phyloP scores from a whole-genome alignment of 257 asterid genomes.

The Capsicum rhomboideum region DNA sequence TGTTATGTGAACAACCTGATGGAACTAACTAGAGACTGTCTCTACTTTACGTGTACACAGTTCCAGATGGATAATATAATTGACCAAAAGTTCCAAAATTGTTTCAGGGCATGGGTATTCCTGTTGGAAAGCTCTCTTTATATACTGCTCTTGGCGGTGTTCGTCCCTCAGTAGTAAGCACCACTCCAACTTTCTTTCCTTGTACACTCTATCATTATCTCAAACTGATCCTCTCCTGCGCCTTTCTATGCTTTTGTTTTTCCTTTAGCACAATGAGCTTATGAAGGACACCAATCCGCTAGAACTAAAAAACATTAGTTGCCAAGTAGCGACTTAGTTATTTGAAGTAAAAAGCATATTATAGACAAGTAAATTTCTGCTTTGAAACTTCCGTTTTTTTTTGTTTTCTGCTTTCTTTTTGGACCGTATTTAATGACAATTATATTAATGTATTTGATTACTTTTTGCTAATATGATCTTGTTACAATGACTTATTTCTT shows the following conservation, averaged over 20 bases:
- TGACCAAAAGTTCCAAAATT: conserved; percentile 4
- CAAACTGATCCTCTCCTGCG: background rate
- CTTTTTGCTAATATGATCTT: background rate
- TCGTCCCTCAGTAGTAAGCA: conserved; percentile 87
- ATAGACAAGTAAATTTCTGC: background rate
- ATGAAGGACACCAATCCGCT: background rate
- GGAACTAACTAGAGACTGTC: background rate
- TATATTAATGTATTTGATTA: background rate
- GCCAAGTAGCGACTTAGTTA: background rate
- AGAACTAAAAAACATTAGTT: background rate
- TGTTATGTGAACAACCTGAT: background rate
- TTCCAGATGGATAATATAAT: background rate
- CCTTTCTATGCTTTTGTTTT: background rate
- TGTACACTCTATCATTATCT: background rate
- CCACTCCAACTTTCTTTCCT: conserved; percentile 1
- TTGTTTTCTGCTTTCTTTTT: background rate
- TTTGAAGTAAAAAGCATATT: background rate
- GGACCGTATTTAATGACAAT: background rate
- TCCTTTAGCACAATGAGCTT: background rate
- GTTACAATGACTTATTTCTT: background rate
- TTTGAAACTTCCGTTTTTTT: background rate
- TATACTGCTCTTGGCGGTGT: conserved; percentile 97
- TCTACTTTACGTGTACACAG: background rate
- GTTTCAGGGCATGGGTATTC: conserved; percentile 94
- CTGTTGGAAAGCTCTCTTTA: conserved; percentile 89